Evolutionary conservation across 192 early-diverging fungal genomes (phyloP), one percentile per base, ranked within the genome.

Genomic region (Backusella tarrabulga): DNA sequence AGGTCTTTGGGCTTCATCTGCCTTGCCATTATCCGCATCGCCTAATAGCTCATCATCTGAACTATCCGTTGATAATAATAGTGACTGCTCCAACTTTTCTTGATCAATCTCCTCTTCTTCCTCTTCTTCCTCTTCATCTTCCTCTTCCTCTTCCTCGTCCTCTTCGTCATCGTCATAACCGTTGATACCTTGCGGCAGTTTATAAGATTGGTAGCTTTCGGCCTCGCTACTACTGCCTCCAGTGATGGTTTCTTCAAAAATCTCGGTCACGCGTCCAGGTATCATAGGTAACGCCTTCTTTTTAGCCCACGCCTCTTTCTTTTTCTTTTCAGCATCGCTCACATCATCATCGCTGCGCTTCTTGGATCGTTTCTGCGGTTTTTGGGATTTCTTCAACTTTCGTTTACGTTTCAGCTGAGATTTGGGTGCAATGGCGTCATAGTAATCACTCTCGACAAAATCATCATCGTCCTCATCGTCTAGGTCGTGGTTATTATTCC

Each of bases 391-490:
- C n/a, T 70, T 70, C 1, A 70, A 5, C 17, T 35, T 36, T 11
- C 68, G 68, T 70, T 40, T 70, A 23, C 68, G 68, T 38, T 70
- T 70, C n/a, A 63, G 11, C 14, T 63, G 56, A 2, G 21, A 4
- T 41, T 23, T 70, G 14, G 34, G 34, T 23, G 21, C 21, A 14
- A 70, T 26, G 3, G 6, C 29, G 14, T 52, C 75, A 69, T 50
- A 70, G 4, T 52, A 52, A 36, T 77, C 76, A 56, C 63, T 68
- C 9, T 79, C 77, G n/a, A 71, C 77, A 50, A 79, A 34, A 69
- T 73, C 73, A 19, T 68, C 36, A 17, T 46, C 42, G 2, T 74
- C 76, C 3, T 54, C 44, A 42, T 67, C 54, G 15, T 42, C 42
- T 8, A 26, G 3, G 34, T 81, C 76, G 3, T 52, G 12, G 4